These are phyloP conservation scores for Daldinia eschscholtzii DNA, from an alignment of 2,329 filamentous ascomycete species.

Conservation along the genomic window DNA sequence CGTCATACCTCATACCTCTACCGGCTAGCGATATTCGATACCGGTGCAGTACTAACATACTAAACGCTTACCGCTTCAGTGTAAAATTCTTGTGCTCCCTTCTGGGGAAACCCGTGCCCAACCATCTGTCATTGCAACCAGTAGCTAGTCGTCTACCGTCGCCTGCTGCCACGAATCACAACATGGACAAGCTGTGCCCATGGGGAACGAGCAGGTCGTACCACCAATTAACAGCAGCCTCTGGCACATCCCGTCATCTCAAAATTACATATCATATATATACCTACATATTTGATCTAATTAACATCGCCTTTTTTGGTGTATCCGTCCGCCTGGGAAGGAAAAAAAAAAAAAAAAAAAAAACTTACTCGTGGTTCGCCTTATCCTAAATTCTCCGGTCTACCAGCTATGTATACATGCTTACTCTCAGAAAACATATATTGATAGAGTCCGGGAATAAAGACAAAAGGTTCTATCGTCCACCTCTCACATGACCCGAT, in stretches of 20 bases:
- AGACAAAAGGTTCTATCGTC: constrained; percentile 28
- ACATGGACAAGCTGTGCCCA: constrained; percentile 38
- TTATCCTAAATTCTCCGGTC: constrained; percentile 34
- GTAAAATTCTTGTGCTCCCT: constrained; percentile 39
- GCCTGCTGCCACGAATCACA: constrained; percentile 44
- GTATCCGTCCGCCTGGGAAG: constrained; percentile 41
- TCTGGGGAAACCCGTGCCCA: constrained; percentile 33
- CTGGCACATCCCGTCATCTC: constrained; percentile 26
- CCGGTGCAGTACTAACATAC: constrained; percentile 33
- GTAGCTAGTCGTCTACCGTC: constrained; percentile 32
- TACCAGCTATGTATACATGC: constrained; percentile 9
- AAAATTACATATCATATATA: constrained; percentile 21
- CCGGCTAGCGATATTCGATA: constrained; percentile 26
- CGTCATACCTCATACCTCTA: constrained; percentile 9
- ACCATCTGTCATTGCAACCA: constrained; percentile 35
- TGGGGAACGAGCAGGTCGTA: constrained; percentile 44
- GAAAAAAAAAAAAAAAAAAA: constrained; percentile 8
- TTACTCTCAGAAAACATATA: constrained; percentile 9
- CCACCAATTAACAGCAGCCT: constrained; percentile 34
- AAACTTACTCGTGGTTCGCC: constrained; percentile 21
- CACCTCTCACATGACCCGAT: constrained; percentile 29
- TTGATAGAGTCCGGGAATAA: constrained; percentile 15
- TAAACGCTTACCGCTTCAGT: constrained; percentile 44
- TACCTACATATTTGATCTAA: constrained; percentile 24
- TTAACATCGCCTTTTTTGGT: constrained; percentile 38